Base-by-base conservation (phyloP, 148 eudicot species). In the Camellia granthamiana region DNA sequence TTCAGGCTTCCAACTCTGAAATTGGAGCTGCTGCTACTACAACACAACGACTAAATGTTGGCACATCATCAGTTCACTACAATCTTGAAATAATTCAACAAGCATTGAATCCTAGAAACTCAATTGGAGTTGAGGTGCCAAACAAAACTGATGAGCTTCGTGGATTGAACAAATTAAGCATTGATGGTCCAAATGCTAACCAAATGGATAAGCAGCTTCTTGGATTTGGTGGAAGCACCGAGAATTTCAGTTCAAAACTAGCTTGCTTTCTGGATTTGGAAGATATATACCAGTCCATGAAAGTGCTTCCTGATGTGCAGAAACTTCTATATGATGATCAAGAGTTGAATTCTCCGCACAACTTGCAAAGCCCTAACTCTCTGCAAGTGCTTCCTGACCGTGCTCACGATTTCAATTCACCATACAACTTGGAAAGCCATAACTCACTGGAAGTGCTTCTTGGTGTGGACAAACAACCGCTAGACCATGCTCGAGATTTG, bases 141-240 rank as follows among this genome's bases (percentile, higher is more conserved):
- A 67, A 55, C 30, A 5, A 6, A 4, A 30, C 38, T 30, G 16
- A 15, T 44, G 63, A 41, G 38, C 64, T 55, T 41, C 6, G 7
- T 52, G 21, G 23, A 65, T 23, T 38, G 2, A 15, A 7, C 21
- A 55, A 44, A 41, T 16, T 11, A 47, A 52, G 46, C 30, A 9
- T 7, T 12, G 14, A 11, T 21, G 63, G 23, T 77, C 13, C 12
- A 18, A 23, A 74, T 15, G 62, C 19, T 74, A 14, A 23, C 19
- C 42, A 74, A 56, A 74, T 12, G 11, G 61, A 18, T 6, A 18
- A 74, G 47, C 77, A 55, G 63, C 77, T 41, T 56, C 62, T 74
- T 12, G 77, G 13, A 15, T 2, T 23, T 38, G 51, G 38, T 15
- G 46, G 21, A 46, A 9, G 23, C 21, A 12, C 49, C 6, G 14